Conservation (phyloP, 331 rosid genomes). For the Stylosanthes scabra region DNA sequence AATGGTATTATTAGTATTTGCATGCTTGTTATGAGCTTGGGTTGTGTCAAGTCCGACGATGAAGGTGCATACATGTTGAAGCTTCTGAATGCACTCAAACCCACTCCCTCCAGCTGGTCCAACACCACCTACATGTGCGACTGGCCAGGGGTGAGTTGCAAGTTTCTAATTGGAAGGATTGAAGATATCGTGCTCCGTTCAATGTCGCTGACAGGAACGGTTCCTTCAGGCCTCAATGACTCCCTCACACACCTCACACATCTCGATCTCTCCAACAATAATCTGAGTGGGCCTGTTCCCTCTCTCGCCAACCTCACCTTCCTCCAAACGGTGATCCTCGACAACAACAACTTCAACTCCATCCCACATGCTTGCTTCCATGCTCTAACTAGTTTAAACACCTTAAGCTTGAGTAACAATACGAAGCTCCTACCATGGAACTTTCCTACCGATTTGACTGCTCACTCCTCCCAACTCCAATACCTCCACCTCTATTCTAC, state of each 20-base stretch:
- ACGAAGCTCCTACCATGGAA: not conserved
- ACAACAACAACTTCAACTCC: not conserved
- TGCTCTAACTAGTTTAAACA: too few species aligned
- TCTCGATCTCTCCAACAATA: not conserved
- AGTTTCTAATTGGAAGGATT: too few species aligned
- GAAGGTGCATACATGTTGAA: not conserved
- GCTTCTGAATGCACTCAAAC: not conserved
- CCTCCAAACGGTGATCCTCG: not conserved
- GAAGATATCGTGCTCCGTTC: not conserved
- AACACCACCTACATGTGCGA: not conserved
- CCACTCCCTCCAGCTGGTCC: not conserved
- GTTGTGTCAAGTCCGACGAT: too few species aligned
- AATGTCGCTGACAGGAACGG: not conserved
- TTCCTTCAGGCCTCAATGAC: not conserved
- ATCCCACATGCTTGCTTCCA: not conserved
- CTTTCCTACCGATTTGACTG: not conserved
- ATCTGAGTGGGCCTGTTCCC: not conserved
- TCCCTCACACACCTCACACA: not conserved
- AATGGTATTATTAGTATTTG: too few species aligned
- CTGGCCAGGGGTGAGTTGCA: not conserved
- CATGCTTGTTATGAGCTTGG: too few species aligned
- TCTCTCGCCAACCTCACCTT: not conserved
- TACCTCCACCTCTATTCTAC: not conserved
- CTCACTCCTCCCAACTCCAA: not conserved
- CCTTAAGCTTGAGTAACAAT: not conserved